Conservation (phyloP, 805 yeast genomes). For the Cyberlindnera bimundalis region DNA sequence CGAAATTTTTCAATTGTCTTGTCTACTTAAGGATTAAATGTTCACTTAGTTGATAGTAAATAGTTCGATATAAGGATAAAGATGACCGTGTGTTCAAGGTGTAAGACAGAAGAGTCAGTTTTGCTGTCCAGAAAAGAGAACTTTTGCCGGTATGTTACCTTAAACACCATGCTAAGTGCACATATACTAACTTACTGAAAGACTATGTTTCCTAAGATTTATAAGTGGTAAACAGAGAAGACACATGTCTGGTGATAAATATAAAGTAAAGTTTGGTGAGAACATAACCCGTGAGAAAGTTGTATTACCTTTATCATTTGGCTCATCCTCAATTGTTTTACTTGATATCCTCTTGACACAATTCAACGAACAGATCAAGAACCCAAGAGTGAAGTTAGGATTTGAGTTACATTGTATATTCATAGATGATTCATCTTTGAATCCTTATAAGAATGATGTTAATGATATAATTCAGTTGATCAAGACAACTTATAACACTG, state of each 20-base stretch:
- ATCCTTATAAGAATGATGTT: conserved; percentile 16
- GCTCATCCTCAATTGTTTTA: conserved; percentile 61
- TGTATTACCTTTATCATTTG: conserved; percentile 63
- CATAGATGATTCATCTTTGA: conserved; percentile 38
- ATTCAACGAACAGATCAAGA: conserved; percentile 56
- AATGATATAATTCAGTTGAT: conserved; percentile 14
- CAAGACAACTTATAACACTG: conserved; percentile 20
- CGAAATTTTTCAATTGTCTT: background rate
- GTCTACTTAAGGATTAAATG: background rate
- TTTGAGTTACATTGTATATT: conserved; percentile 54
- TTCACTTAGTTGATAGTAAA: too few species aligned
- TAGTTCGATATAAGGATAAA: too few species aligned
- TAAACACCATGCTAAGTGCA: background rate
- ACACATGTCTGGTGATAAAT: conserved; percentile 65
- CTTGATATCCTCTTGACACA: conserved; percentile 63
- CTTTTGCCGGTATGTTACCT: conserved; percentile 44
- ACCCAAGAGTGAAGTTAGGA: conserved; percentile 66
- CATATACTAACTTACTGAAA: conserved; percentile 2
- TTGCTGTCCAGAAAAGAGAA: conserved; percentile 57
- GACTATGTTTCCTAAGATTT: conserved; percentile 64
- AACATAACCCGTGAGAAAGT: conserved; percentile 42
- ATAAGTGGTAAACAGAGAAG: conserved; percentile 78
- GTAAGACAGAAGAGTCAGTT: conserved; percentile 41
- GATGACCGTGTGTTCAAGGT: conserved; percentile 43
- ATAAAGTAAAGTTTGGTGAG: conserved; percentile 63